A percentile compares a stretch with the other conserved stretches of the same genome.
These are phyloP conservation scores for Sonneratia caseolaris DNA, from an alignment of 345 rosid species.

Conservation along the genomic window DNA sequence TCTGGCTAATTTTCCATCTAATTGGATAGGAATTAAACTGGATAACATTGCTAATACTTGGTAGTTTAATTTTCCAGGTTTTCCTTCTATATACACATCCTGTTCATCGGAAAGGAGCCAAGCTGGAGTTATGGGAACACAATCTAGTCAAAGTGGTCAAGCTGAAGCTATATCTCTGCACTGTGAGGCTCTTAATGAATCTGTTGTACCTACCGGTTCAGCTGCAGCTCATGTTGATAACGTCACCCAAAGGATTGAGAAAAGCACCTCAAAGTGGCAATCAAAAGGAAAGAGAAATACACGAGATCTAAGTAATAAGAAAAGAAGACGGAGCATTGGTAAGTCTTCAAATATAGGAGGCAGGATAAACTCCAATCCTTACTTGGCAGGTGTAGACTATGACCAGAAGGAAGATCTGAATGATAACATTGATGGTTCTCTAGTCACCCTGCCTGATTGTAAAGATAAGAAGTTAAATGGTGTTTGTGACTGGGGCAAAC, in stretches of 20 bases:
- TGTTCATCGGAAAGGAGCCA: conserved; percentile 12
- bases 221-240: conserved; percentile 20
- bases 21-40: not conserved
- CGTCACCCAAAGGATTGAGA: conserved; percentile 48
- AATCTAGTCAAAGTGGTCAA: conserved; percentile 32
- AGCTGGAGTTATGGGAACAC: conserved; percentile 33
- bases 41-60: conserved; percentile 1
- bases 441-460: conserved; percentile 14
- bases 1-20: not conserved
- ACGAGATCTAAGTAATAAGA: conserved; percentile 58
- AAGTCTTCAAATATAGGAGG: conserved; percentile 39
- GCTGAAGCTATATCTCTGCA: conserved; percentile 33
- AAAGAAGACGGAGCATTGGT: conserved; percentile 43
- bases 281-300: conserved; percentile 89
- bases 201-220: conserved; percentile 23
- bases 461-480: conserved; percentile 22
- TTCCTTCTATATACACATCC: conserved; percentile 19
- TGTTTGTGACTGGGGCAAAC: conserved; percentile 27
- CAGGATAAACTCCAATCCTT: conserved; percentile 17
- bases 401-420: conserved; percentile 28
- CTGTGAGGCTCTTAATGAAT: conserved; percentile 36
- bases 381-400: conserved; percentile 21
- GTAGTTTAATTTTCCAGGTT: conserved; percentile 30
- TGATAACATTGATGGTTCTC: conserved; percentile 14
- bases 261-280: conserved; percentile 79